Base-by-base conservation (phyloP, 345 rosid genomes). In the Salix udensis region DNA sequence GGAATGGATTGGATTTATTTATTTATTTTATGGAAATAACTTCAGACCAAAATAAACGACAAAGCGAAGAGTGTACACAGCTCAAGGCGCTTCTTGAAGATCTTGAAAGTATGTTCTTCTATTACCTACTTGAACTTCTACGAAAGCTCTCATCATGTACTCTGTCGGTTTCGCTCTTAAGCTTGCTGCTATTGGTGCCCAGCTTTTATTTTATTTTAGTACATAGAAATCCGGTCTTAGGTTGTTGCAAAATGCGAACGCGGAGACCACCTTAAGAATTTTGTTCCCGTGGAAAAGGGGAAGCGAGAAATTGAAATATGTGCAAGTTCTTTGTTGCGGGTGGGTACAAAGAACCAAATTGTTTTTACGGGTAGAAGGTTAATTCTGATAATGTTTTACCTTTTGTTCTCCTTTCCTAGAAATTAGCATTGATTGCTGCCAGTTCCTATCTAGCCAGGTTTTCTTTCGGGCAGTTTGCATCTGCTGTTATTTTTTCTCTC, bases 41-140 rank as follows among this genome's bases (percentile, higher is more conserved):
- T 73, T 80, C 90, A 91, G 98, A 91, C 71, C 82, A 87, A 66
- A 89, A 81, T 86, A 90, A 78, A 69, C 88, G 86, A 48, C 90
- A 76, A 79, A 87, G 81, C 64, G 84, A 89, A 76, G 88, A 96
- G 80, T 88, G 87, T 79, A 83, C 75, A 44, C 90, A 92, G 82
- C 87, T 91, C 58, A 92, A 87, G 84, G 85, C 88, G 74, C 97
- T 84, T 76, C 80, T 94, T 79, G 88, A 89, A 61, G 86, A 88
- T 46, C 88, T 88, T 79, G 89, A 89, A 88, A 87, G 99, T 94
- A 84, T 31, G 88, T 81, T 69, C 36, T 82, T 74, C 13, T 46
- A 3, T 46, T 46, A 1, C 16, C 14, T 46, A 4, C 44, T 40
- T 11, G 13, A 40, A 40, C 44, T 40, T 40, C 44, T 40, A 40